A percentile compares a stretch with the other conserved stretches of the same genome.
Evolutionary conservation across 2,329 filamentous ascomycete genomes (phyloP).

Genomic region (Ceratocystis ficicola): DNA sequence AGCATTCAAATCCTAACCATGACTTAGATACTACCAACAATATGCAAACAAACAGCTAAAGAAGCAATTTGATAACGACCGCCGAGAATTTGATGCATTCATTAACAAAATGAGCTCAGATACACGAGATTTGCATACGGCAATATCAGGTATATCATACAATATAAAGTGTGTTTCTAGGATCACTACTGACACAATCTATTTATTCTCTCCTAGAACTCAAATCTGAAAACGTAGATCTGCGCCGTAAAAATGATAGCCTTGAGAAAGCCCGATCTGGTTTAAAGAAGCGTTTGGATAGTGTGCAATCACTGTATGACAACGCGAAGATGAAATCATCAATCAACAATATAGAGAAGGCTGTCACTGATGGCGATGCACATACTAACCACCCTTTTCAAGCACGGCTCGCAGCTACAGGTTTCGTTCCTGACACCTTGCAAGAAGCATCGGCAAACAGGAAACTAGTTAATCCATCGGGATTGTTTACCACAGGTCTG

Average conservation of each 20-base stretch:
- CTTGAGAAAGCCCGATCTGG: conserved; percentile 54
- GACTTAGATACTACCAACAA: conserved; percentile 51
- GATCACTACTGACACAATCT: neutral
- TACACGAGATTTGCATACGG: conserved; percentile 56
- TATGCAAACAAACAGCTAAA: conserved; percentile 58
- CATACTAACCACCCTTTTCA: neutral
- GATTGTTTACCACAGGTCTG: neutral
- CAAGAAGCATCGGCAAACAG: neutral
- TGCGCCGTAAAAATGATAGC: conserved; percentile 62
- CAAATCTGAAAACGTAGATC: conserved; percentile 47
- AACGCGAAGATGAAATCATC: conserved; percentile 46
- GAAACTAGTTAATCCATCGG: neutral
- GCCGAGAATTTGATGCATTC: conserved; percentile 55
- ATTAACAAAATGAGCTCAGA: conserved; percentile 64
- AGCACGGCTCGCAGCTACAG: neutral
- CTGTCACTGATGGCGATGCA: conserved; percentile 34
- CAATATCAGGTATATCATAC: conserved; percentile 37
- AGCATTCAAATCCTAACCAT: neutral
- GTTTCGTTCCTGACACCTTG: neutral
- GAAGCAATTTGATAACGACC: conserved; percentile 55
- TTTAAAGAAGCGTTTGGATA: conserved; percentile 56
- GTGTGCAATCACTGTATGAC: conserved; percentile 55
- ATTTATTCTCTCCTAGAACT: conserved; percentile 34
- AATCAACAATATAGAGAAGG: conserved; percentile 42
- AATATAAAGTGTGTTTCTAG: neutral